Conservation (phyloP, 805 yeast species). For the Saccharomycopsis sp. region DNA sequence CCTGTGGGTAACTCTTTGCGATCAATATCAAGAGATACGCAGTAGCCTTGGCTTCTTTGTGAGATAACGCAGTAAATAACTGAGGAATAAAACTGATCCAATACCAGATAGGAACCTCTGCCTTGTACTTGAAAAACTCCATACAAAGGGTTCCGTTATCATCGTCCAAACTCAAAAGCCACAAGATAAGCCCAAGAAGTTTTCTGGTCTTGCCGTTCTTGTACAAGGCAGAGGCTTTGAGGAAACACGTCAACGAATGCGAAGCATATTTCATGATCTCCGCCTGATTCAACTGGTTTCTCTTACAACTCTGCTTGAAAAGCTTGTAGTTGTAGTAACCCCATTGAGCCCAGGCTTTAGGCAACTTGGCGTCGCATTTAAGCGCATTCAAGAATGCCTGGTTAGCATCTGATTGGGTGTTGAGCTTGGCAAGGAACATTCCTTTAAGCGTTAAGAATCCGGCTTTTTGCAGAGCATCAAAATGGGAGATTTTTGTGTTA, state of each 20-base stretch:
- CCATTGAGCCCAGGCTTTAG: slow-evolving; percentile 99
- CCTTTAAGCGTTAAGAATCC: slow-evolving; percentile 97
- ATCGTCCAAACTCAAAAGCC: slow-evolving; percentile 92
- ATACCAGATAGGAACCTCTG: slow-evolving; percentile 98
- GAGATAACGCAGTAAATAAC: slow-evolving; percentile 79
- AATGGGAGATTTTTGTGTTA: slow-evolving; percentile 90
- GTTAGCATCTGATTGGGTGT: slow-evolving; percentile 90
- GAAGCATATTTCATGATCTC: slow-evolving; percentile 74
- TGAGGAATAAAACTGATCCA: slow-evolving; percentile 98
- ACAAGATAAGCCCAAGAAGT: slow-evolving; percentile 77
- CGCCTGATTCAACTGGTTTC: slow-evolving; percentile 41
- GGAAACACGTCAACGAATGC: slow-evolving; percentile 89
- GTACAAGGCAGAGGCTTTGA: slow-evolving; percentile 97
- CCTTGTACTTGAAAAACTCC: slow-evolving; percentile 86
- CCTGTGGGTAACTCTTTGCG: slow-evolving; percentile 96
- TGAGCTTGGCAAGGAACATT: slow-evolving; percentile 88
- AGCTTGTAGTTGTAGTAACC: slow-evolving; percentile 90
- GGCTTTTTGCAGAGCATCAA: slow-evolving; percentile 96
- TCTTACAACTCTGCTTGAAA: slow-evolving; percentile 49
- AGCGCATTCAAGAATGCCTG: slow-evolving; percentile 98
- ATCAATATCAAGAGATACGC: slow-evolving; percentile 82
- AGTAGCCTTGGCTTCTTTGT: slow-evolving; percentile 81
- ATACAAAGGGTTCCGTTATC: slow-evolving; percentile 68
- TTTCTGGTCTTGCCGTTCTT: slow-evolving; percentile 88
- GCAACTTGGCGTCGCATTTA: slow-evolving; percentile 84